Evolutionary conservation across 2,329 filamentous ascomycete species (phyloP).

Genomic region (Colletotrichum navitas): DNA sequence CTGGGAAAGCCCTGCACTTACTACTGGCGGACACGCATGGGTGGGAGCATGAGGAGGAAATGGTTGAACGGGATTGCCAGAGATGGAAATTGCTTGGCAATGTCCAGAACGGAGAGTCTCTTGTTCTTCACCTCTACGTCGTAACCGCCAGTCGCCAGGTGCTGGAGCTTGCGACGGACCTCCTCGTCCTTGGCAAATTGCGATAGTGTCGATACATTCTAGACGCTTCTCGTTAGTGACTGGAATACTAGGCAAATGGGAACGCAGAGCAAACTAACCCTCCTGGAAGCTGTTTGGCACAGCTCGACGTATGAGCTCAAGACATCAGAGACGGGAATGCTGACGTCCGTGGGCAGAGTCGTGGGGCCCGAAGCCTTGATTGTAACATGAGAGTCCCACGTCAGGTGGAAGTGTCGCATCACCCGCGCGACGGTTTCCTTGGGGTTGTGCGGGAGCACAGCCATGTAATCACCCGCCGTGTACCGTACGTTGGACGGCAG

Average conservation of each 20-base stretch:
- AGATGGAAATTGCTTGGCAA: conserved; percentile 68
- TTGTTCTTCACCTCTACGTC: conserved; percentile 58
- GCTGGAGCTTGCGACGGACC: conserved; percentile 49
- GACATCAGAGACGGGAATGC: conserved; percentile 73
- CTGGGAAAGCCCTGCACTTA: conserved; percentile 17
- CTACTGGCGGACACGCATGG: conserved; percentile 63
- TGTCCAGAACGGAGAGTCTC: conserved; percentile 68
- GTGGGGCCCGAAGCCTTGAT: conserved; percentile 66
- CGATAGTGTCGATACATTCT: conserved; percentile 52
- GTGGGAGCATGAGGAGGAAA: conserved; percentile 74
- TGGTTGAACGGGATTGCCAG: conserved; percentile 68
- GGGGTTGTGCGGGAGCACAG: conserved; percentile 78
- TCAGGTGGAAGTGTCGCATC: conserved; percentile 74
- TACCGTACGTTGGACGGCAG: conserved; percentile 77
- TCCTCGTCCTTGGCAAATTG: conserved; percentile 51
- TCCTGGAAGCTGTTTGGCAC: conserved; percentile 77
- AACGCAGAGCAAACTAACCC: conserved; percentile 55
- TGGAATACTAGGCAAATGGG: rapidly evolving
- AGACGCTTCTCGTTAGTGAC: conserved; percentile 47
- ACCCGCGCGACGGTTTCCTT: conserved; percentile 71
- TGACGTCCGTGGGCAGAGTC: conserved; percentile 66
- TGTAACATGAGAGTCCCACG: conserved; percentile 76
- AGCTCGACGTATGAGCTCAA: conserved; percentile 80
- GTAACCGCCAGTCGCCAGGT: conserved; percentile 55
- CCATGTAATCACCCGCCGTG: conserved; percentile 81